Conservation (phyloP, 108 stramenopile genomes). For the Nannochloropsis salina region DNA sequence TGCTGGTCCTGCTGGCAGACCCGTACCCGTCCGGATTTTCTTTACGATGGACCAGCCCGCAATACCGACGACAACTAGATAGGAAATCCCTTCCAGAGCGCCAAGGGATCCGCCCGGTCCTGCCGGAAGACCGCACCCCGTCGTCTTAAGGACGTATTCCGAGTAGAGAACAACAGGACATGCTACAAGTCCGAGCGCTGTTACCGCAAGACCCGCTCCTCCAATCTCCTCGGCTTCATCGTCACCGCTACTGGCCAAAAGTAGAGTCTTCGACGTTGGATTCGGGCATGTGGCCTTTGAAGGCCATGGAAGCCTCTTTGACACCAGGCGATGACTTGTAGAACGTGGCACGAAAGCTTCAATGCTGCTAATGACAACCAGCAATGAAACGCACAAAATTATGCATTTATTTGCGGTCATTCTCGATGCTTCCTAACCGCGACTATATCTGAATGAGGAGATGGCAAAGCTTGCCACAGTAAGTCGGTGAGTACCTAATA, state of each 20-base stretch:
- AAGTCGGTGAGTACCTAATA: too few species aligned
- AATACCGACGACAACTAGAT: constrained; percentile 56
- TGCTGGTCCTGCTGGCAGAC: constrained; percentile 62
- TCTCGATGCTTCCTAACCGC: too few species aligned
- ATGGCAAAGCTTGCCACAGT: too few species aligned
- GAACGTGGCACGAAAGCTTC: too few species aligned
- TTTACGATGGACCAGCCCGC: constrained; percentile 46
- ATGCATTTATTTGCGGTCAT: too few species aligned
- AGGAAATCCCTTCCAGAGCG: constrained; percentile 62
- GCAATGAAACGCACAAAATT: too few species aligned
- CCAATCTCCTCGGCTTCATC: not conserved
- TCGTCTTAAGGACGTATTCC: constrained; percentile 63
- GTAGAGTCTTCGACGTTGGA: not conserved
- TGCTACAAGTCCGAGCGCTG: constrained; percentile 52
- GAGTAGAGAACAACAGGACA: constrained; percentile 59
- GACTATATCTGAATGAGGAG: too few species aligned
- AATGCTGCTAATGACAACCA: too few species aligned
- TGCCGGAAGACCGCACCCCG: constrained; percentile 67
- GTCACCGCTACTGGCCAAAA: not conserved
- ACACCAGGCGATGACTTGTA: too few species aligned
- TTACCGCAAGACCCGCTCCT: not conserved
- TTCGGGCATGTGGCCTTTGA: not conserved
- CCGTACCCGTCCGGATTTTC: constrained; percentile 62
- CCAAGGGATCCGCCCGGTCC: constrained; percentile 65
- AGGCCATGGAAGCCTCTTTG: too few species aligned